Evolutionary conservation across 371 early-diverging fungal genomes (phyloP).

Genomic region (Mucor piriformis): DNA sequence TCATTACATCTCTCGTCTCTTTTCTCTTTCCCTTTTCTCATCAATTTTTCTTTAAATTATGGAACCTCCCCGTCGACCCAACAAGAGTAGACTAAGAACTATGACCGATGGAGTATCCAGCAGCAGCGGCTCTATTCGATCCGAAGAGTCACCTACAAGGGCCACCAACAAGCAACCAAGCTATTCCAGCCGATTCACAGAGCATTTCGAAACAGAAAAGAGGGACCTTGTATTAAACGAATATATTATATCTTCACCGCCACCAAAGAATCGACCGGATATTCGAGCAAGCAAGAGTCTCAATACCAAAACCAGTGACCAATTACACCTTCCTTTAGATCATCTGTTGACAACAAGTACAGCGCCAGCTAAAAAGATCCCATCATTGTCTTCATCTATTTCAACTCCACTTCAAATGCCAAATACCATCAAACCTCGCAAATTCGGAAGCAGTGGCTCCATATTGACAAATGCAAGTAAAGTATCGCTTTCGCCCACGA

Average conservation of each 20-base stretch:
- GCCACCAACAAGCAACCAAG: conserved; percentile 1
- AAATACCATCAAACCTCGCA: neutral
- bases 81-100: conserved; percentile 40
- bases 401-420: conserved; percentile 22
- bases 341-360: conserved; percentile 5
- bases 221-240: neutral
- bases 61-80: conserved; percentile 22
- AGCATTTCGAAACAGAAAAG: conserved; percentile 35
- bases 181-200: conserved; percentile 34
- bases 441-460: conserved; percentile 20
- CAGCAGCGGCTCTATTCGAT: neutral
- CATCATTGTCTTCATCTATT: neutral
- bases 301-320: neutral
- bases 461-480: neutral
- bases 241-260: neutral
- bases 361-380: neutral
- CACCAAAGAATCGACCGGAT: neutral
- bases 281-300: conserved; percentile 1
- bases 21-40: conserved; percentile 5
- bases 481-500: neutral
- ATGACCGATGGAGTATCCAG: neutral
- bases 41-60: neutral
- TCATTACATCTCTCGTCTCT: neutral
- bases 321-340: neutral
- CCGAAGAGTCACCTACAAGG: neutral